Conservation (phyloP, 345 rosid species). For the Excoecaria agallocha region DNA sequence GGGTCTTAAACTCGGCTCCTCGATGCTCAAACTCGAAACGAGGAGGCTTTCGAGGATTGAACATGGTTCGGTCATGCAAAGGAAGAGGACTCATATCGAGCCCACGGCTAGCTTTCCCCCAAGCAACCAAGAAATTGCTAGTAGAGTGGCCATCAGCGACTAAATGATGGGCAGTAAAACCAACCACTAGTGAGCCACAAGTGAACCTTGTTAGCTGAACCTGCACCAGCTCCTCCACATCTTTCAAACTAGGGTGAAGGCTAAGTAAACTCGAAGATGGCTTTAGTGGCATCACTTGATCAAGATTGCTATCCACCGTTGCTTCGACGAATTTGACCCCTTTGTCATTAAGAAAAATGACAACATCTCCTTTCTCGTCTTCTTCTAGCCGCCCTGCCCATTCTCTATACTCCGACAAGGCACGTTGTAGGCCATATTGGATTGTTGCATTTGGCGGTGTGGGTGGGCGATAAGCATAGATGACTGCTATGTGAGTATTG, state of each 20-base stretch:
- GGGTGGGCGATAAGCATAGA: conserved; percentile 31
- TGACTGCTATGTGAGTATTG: conserved; percentile 25
- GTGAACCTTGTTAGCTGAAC: conserved; percentile 34
- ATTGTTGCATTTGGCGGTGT: conserved; percentile 22
- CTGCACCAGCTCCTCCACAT: conserved; percentile 33
- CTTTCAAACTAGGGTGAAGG: conserved; percentile 34
- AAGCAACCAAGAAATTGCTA: conserved; percentile 34
- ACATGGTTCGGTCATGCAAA: conserved; percentile 23
- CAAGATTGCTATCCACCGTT: conserved; percentile 13
- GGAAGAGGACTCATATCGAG: conserved; percentile 22
- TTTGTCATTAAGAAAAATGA: conserved; percentile 27
- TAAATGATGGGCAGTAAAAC: conserved; percentile 33
- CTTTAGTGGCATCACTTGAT: conserved; percentile 19
- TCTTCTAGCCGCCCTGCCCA: conserved; percentile 24
- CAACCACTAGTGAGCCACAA: conserved; percentile 34
- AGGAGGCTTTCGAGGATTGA: conserved; percentile 26
- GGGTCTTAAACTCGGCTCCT: conserved; percentile 27
- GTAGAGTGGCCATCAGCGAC: conserved; percentile 36
- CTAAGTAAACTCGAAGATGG: conserved; percentile 25
- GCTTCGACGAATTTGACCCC: conserved; percentile 37
- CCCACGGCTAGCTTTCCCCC: conserved; percentile 37
- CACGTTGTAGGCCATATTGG: conserved; percentile 22
- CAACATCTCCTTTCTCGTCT: conserved; percentile 20
- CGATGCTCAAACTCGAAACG: conserved; percentile 23
- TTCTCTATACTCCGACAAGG: conserved; percentile 4